Evolutionary conservation across 139 green algal species (phyloP), one percentile per base, ranked within the genome.

Genomic region (Gonium pectorale): DNA sequence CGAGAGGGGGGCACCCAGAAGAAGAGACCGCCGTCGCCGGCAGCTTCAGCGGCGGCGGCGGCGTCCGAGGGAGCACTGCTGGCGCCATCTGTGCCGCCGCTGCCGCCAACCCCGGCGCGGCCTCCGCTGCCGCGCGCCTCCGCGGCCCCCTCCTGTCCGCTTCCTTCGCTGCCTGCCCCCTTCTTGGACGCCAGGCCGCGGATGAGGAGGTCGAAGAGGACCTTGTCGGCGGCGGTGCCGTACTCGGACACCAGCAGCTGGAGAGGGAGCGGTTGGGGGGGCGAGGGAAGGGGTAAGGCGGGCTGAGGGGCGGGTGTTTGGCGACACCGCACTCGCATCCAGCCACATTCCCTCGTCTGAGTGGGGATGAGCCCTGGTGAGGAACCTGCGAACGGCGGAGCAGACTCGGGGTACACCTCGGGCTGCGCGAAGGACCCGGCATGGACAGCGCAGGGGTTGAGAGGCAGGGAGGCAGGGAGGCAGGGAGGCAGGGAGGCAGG

Each of bases 171-270:
- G 49, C 13, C 49, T 13, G 49, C 13, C 13, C 68, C 43, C 41
- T 62, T 77, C 11, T 54, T 62, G n/a, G 77, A 35, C n/a, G n/a
- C n/a, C 29, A 83, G 77, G 13, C 60, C 59, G 29, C 63, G 62
- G 21, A 83, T 44, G 31, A 83, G 77, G 62, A 83, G 77, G 40
- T 83, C 77, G 43, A 83, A 83, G 3, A 83, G 77, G 56, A 83
- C 31, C 44, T 44, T n/a, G 31, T 83, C 77, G 21, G 77, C 77
- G 7, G 60, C 77, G 60, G 38, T 44, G 62, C 77, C 77, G 77
- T 83, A 73, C 27, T 83, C 77, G 8, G 43, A 52, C 5, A 83
- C 77, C 62, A 83, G 44, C 24, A 83, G 6, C 75, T 73, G 51
- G 5, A 59, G 51, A 59, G 51, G 7, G 46, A 15, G 46, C 46